Evolutionary conservation across 148 eudicot genomes (phyloP).

Genomic region (Talinum fruticosum): DNA sequence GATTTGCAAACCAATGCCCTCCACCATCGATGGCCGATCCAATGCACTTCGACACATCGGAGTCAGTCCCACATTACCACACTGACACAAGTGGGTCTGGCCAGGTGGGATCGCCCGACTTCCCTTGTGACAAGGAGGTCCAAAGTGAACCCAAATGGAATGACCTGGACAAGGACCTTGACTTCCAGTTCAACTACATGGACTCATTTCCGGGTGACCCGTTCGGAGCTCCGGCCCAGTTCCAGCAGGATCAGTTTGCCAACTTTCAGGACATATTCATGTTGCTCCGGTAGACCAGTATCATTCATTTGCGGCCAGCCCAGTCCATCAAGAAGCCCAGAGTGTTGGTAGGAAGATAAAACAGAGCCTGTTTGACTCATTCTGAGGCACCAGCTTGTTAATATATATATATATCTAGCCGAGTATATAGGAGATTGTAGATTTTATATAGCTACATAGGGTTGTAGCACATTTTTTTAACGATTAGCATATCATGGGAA

Average conservation of each 20-base stretch:
- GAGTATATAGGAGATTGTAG: slow-evolving; percentile 8
- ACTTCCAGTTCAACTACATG: slow-evolving; percentile 42
- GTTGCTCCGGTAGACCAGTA: slow-evolving; percentile 29
- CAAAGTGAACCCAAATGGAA: slow-evolving; percentile 58
- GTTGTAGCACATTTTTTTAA: slow-evolving; percentile 15
- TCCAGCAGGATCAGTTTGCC: slow-evolving; percentile 36
- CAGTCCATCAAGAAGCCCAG: slow-evolving; percentile 1
- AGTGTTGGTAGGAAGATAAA: not conserved
- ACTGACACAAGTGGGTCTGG: slow-evolving; percentile 61
- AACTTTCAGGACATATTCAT: slow-evolving; percentile 49
- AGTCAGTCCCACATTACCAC: slow-evolving; percentile 53
- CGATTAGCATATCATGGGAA: not conserved
- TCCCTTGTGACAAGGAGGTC: slow-evolving; percentile 61
- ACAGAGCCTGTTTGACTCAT: slow-evolving; percentile 1
- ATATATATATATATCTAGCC: slow-evolving; percentile 30
- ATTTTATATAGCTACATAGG: not conserved
- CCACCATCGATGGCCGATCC: slow-evolving; percentile 29
- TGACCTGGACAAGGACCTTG: slow-evolving; percentile 29
- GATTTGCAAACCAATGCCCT: slow-evolving; percentile 3
- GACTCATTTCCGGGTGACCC: slow-evolving; percentile 46
- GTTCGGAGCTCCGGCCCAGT: slow-evolving; percentile 35
- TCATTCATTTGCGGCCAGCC: slow-evolving; percentile 7
- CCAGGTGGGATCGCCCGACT: slow-evolving; percentile 46
- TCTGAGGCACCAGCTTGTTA: slow-evolving; percentile 20
- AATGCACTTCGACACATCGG: slow-evolving; percentile 50